Conservation (phyloP, 352 stramenopile species). For the Phytophthora sojae region DNA sequence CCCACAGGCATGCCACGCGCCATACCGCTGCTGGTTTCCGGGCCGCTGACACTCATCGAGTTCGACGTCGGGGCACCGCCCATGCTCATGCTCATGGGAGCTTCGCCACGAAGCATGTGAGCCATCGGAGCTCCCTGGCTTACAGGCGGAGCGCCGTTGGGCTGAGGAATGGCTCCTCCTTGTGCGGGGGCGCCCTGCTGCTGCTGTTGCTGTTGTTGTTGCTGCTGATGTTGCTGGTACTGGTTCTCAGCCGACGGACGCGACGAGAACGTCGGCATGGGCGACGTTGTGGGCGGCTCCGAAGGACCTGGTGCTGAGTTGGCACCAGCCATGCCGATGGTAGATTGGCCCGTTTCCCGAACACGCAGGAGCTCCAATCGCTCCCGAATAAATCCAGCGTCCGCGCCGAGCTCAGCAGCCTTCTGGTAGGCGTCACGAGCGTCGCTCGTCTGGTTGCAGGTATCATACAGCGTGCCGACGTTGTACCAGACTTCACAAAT, state of each 20-base stretch:
- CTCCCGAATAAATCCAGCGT: conserved; percentile 87
- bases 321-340: conserved; percentile 83
- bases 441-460: conserved; percentile 91
- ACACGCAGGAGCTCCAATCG: conserved; percentile 80
- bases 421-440: conserved; percentile 91
- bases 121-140: conserved; percentile 57
- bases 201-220: conserved; percentile 28
- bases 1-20: conserved; percentile 49
- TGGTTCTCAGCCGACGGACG: conserved; percentile 67
- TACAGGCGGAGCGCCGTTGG: conserved; percentile 38
- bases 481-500: conserved; percentile 94
- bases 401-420: conserved; percentile 82
- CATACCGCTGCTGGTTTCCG: conserved; percentile 61
- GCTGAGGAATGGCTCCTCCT: conserved; percentile 28
- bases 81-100: conserved; percentile 65
- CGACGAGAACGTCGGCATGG: conserved; percentile 86
- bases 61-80: conserved; percentile 46
- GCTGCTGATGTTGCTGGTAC: conserved; percentile 39
- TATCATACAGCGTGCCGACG: conserved; percentile 91
- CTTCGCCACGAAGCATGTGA: conserved; percentile 60
- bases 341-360: conserved; percentile 81
- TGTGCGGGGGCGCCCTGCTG: conserved; percentile 39
- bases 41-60: conserved; percentile 45
- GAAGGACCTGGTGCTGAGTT: conserved; percentile 83
- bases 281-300: conserved; percentile 85